phyloP scores from a whole-genome alignment of 1,284 basidiomycete genomes.

The Inonotus hispidus region DNA sequence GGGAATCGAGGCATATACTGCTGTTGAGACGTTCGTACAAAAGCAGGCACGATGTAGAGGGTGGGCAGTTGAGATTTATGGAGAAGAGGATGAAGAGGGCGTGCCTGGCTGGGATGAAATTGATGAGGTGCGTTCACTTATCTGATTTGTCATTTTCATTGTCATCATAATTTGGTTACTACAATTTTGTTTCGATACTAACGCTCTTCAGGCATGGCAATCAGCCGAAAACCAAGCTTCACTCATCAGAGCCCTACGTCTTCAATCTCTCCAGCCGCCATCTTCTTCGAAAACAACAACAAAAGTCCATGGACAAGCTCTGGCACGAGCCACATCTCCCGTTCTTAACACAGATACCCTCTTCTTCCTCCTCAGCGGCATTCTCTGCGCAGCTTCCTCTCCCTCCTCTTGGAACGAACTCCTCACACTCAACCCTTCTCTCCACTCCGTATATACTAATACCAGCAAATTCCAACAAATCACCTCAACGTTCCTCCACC shows the following conservation, averaged over 20 bases:
- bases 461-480: conserved; percentile 6
- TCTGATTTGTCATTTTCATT: background rate
- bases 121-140: background rate
- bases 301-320: conserved; percentile 4
- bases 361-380: conserved; percentile 17
- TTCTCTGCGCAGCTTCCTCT: conserved; percentile 6
- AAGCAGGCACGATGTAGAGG: background rate
- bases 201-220: background rate
- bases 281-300: background rate
- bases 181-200: background rate
- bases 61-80: background rate
- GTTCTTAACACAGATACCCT: conserved; percentile 9
- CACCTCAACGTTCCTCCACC: conserved; percentile 17
- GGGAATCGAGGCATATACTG: conserved; percentile 11
- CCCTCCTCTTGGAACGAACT: conserved; percentile 10
- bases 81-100: background rate
- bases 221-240: background rate
- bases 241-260: background rate
- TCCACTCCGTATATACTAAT: conserved; percentile 13
- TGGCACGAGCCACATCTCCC: conserved; percentile 2
- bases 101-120: conserved; percentile 1
- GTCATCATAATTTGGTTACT: background rate
- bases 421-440: conserved; percentile 18
- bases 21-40: conserved; percentile 14
- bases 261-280: background rate